A percentile compares a stretch with the other conserved stretches of the same genome.
Conservation (phyloP, 2,329 filamentous ascomycete genomes). For the Aureobasidium sp. region DNA sequence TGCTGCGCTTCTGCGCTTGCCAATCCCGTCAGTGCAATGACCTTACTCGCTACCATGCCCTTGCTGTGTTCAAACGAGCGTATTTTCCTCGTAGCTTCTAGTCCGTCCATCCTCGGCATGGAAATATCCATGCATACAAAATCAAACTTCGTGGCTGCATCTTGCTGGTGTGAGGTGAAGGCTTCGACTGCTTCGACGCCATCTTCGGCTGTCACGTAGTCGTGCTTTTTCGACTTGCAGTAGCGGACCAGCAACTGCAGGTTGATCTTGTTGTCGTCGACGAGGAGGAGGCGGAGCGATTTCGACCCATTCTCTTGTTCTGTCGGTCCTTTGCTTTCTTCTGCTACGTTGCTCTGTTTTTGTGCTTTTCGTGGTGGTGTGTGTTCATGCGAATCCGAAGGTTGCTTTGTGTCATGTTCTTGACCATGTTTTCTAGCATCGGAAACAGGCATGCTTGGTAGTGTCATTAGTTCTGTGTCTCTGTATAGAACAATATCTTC, state of each 20-base stretch:
- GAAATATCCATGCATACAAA: constrained; percentile 39
- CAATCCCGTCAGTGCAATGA: constrained; percentile 22
- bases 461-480: background rate
- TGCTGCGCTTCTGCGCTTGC: constrained; percentile 20
- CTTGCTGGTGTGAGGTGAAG: constrained; percentile 23
- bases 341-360: background rate
- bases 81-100: constrained; percentile 12
- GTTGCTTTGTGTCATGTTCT: background rate
- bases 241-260: constrained; percentile 25
- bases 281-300: constrained; percentile 20
- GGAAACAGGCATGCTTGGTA: background rate
- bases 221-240: constrained; percentile 23
- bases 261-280: constrained; percentile 23
- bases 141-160: constrained; percentile 16
- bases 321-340: background rate
- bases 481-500: background rate
- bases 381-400: background rate
- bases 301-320: background rate
- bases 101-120: constrained; percentile 10
- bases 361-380: background rate
- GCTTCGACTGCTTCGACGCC: constrained; percentile 37
- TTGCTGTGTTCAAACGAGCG: constrained; percentile 12
- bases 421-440: background rate
- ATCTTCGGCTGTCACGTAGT: constrained; percentile 32
- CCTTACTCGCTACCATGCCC: background rate